These are phyloP conservation scores for Penicillium turbatum DNA, from an alignment of 495 filamentous ascomycete species.

Conservation along the genomic window DNA sequence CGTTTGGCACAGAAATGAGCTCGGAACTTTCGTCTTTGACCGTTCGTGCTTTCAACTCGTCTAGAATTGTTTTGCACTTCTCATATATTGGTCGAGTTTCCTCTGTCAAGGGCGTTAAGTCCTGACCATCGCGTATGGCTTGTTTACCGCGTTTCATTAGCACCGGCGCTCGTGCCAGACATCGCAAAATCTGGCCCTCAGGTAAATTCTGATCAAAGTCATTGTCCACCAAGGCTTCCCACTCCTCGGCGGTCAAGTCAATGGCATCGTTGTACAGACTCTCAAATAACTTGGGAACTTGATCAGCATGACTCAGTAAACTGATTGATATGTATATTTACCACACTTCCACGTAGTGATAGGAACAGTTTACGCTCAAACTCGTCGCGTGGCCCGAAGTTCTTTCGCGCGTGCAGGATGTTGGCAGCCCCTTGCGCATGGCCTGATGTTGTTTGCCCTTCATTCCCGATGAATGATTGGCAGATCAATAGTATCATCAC, in stretches of 20 bases:
- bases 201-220: conserved; percentile 24
- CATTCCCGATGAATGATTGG: conserved; percentile 27
- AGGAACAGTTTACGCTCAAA: conserved; percentile 39
- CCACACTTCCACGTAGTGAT: conserved; percentile 38
- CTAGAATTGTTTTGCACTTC: conserved; percentile 19
- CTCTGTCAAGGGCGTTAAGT: conserved; percentile 11
- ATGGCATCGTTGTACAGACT: conserved; percentile 38
- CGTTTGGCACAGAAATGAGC: neutral
- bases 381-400: conserved; percentile 27
- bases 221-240: conserved; percentile 31
- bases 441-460: conserved; percentile 18
- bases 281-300: conserved; percentile 34
- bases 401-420: conserved; percentile 37
- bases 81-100: conserved; percentile 29
- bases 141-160: conserved; percentile 25
- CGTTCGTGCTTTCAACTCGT: conserved; percentile 12
- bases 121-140: conserved; percentile 5
- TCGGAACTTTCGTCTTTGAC: conserved; percentile 7
- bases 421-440: conserved; percentile 40
- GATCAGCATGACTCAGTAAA: conserved; percentile 3
- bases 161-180: conserved; percentile 26
- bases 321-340: conserved; percentile 12
- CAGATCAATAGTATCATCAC: conserved; percentile 42
- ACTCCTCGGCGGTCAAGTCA: conserved; percentile 32
- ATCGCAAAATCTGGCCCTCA: conserved; percentile 30